Percentiles rank a stretch among this genome's conserved stretches.
Conservation (phyloP, 1,284 basidiomycete species). For the Austroboletus novae-zelandiae region DNA sequence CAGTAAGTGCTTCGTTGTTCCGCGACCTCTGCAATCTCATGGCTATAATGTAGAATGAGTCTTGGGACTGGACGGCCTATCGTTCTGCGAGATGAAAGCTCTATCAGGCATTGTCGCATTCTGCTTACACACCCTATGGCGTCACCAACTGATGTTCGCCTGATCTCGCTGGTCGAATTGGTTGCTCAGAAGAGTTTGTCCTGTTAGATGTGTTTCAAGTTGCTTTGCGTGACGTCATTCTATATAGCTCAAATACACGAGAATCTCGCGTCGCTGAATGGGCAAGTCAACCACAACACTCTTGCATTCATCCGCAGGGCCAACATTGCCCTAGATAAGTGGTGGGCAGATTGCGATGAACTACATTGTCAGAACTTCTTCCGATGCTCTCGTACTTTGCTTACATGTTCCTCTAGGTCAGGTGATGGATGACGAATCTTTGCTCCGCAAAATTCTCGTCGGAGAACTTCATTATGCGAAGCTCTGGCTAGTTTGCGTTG, state of each 20-base stretch:
- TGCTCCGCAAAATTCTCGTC: slow-evolving; percentile 82
- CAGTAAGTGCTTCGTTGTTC: slow-evolving; percentile 52
- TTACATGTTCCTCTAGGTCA: slow-evolving; percentile 46
- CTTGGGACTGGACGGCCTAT: slow-evolving; percentile 88
- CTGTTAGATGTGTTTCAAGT: slow-evolving; percentile 15
- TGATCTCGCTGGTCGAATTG: slow-evolving; percentile 85
- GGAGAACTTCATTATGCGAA: slow-evolving; percentile 90
- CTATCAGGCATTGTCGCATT: slow-evolving; percentile 80
- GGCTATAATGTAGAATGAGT: slow-evolving; percentile 64
- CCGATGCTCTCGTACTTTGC: background rate
- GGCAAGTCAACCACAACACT: slow-evolving; percentile 82
- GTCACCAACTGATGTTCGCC: slow-evolving; percentile 84
- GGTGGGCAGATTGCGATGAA: slow-evolving; percentile 85
- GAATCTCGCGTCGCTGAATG: slow-evolving; percentile 81
- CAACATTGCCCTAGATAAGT: slow-evolving; percentile 81
- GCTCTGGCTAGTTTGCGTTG: slow-evolving; percentile 91
- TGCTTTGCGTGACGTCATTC: slow-evolving; percentile 8
- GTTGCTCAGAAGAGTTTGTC: slow-evolving; percentile 83
- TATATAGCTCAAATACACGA: slow-evolving; percentile 83
- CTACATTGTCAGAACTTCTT: slow-evolving; percentile 59
- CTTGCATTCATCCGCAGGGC: slow-evolving; percentile 84
- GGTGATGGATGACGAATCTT: slow-evolving; percentile 78
- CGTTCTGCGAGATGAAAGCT: slow-evolving; percentile 84
- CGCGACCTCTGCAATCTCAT: slow-evolving; percentile 18
- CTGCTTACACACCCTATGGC: slow-evolving; percentile 82